Evolutionary conservation across 768 basidiomycete genomes (phyloP).

Genomic region (Podaxis sp.): DNA sequence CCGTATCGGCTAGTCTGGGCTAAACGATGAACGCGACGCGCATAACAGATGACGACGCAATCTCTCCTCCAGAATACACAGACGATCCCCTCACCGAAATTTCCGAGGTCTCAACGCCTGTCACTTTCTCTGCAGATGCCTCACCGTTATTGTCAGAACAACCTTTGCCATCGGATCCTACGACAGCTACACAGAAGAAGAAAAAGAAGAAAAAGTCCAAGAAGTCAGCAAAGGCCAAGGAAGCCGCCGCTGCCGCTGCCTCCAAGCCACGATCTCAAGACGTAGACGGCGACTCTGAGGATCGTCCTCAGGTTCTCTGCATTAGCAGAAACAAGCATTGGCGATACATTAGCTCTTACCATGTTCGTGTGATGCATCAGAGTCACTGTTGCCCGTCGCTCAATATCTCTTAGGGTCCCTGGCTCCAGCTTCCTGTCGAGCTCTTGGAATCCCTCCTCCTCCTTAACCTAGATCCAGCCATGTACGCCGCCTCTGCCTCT

Average conservation of each 20-base stretch:
- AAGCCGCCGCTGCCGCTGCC: constrained; percentile 21
- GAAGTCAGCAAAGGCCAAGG: constrained; percentile 33
- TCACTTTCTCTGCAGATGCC: constrained; percentile 9
- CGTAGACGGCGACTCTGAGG: constrained; percentile 32
- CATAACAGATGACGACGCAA: neutral
- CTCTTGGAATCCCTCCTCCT: constrained; percentile 76
- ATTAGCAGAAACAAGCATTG: constrained; percentile 94
- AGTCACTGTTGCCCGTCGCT: constrained; percentile 13
- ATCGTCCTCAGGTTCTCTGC: constrained; percentile 64
- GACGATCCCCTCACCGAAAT: constrained; percentile 8
- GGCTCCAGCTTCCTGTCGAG: constrained; percentile 87
- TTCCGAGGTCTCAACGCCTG: constrained; percentile 9
- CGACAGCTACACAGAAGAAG: constrained; percentile 7
- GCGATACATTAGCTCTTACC: constrained; percentile 90
- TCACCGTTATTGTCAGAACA: constrained; percentile 7
- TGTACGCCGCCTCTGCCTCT: constrained; percentile 29
- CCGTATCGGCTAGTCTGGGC: neutral
- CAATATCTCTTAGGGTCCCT: constrained; percentile 63
- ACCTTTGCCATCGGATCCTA: constrained; percentile 2
- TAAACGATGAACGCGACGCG: neutral
- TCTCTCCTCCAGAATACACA: constrained; percentile 4
- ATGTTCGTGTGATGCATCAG: constrained; percentile 46
- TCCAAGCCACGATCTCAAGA: constrained; percentile 24
- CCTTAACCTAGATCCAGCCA: constrained; percentile 71
- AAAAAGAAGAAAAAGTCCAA: constrained; percentile 17